A percentile compares a stretch with the other conserved stretches of the same genome.
These are phyloP conservation scores for Termitomyces sp. DNA, from an alignment of 768 basidiomycete genomes.

Conservation along the genomic window DNA sequence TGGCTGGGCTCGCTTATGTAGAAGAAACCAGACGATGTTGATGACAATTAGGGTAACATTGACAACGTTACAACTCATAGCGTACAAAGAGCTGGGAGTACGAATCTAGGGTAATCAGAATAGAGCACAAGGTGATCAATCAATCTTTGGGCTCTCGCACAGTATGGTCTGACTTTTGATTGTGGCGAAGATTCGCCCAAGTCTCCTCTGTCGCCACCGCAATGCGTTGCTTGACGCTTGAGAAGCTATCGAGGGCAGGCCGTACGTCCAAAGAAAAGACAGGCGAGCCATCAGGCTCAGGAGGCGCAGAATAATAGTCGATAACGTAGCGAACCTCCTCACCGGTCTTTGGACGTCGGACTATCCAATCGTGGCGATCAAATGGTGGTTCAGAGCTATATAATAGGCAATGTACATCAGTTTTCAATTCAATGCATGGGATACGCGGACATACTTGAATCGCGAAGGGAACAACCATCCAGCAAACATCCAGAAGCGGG, in stretches of 20 bases:
- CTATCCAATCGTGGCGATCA: constrained; percentile 97
- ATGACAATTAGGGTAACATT: not conserved
- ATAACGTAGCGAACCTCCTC: constrained; percentile 94
- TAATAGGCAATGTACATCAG: not conserved
- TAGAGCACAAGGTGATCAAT: not conserved
- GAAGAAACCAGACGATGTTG: not conserved
- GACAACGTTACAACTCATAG: not conserved
- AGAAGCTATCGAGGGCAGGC: constrained; percentile 86
- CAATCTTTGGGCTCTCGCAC: constrained; percentile 18
- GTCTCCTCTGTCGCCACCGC: constrained; percentile 65
- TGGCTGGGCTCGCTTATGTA: not conserved
- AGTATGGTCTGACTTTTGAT: constrained; percentile 23
- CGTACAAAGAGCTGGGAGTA: not conserved
- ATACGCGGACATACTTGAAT: constrained; percentile 71
- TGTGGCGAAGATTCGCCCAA: constrained; percentile 51
- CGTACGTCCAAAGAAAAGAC: constrained; percentile 95
- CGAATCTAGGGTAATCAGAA: not conserved
- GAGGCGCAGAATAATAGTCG: constrained; percentile 95
- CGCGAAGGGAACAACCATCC: constrained; percentile 86
- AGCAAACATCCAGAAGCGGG: constrained; percentile 80
- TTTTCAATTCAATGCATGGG: not conserved
- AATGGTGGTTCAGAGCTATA: constrained; percentile 88
- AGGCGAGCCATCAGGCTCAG: constrained; percentile 86
- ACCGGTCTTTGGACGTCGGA: constrained; percentile 76
- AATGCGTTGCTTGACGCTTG: constrained; percentile 74